Evolutionary conservation across 805 yeast species (phyloP), one percentile per base, ranked within the genome.

Genomic region (Candida silvatica): DNA sequence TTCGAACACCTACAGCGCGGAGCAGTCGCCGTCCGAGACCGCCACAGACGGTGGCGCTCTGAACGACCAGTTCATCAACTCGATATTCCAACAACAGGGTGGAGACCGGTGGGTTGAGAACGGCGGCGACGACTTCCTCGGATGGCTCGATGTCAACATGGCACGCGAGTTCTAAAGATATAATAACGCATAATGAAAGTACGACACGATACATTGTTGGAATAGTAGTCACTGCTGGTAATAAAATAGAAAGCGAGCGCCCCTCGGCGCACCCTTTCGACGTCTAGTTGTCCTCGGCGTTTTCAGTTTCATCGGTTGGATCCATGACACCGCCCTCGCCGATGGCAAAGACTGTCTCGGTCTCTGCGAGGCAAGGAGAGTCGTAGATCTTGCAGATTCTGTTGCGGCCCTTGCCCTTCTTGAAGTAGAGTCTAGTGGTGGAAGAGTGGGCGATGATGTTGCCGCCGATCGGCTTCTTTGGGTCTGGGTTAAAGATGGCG

Each of bases 381-480:
- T 92, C 98, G 48, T 85, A 87, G 31, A 92, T 83, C 58, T 86
- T 87, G 64, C 97, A 92, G 18, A 85, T 78, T 67, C 98, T 80
- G 52, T 84, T 88, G 46, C 86, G 94, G 14, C 82, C 97, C 49
- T 80, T 76, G 35, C 95, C 96, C 62, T 92, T 92, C 52, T 80
- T 82, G 57, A 92, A 78, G 37, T 83, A 81, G 39, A 92, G 69
- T 51, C 98, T 73, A 2, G 98, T 92, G 5, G 97, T 90, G 2
- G 97, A 87, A 15, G 95, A 79, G 58, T 92, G 98, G 1, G 97
- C 98, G 56, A 92, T 80, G 48, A 92, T 92, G 53, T 92, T 90
- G 49, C 98, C 98, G 42, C 98, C 98, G 46, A 92, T 90, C 14
- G 98, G 98, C 58, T 92, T 92, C 58, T 92, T 92, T 12, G 97